Base-by-base conservation (phyloP, 2,329 filamentous ascomycete species). In the Colletotrichum euphorbiae region DNA sequence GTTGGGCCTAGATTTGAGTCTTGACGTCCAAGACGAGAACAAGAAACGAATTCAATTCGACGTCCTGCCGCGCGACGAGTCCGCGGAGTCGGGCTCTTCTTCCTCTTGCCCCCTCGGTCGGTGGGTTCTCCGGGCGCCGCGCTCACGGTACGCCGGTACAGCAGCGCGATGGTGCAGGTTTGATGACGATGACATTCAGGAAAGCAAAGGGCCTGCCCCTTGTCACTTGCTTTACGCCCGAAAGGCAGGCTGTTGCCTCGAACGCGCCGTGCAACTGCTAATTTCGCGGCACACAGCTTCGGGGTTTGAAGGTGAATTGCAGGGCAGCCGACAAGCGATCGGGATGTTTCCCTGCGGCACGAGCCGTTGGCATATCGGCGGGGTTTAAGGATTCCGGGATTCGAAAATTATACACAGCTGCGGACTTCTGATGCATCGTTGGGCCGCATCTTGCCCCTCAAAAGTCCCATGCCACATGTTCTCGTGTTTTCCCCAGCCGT, bases 111-210 rank as follows among this genome's bases (percentile, higher is more conserved):
- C 17, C 12, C 48, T 31, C 9, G 33, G n/a, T 11, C 48, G 21
- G 48, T 24, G 21, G n/a, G 46, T 8, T 12, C 36, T 17, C 33
- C 64, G 58, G 58, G 15, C 33, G 42, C 58, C 64, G 64, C 13
- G 38, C 28, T 36, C 12, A 45, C 19, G 42, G 21, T 33, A 50
- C 55, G 61, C 48, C 33, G 19, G 19, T 21, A 38, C 54, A 54
- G 21, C 55, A 60, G 62, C 62, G 55, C 55, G 38, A 42, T 61
- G 55, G 21, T 56, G 61, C 46, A 69, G 48, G 28, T 38, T 36
- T 43, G 54, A 66, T 69, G 66, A 69, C 66, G 54, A 65, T 59
- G 48, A 55, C 66, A 59, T 69, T 66, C 6, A 19, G 31, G 28
- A 31, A 55, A 59, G 61, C 54, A 31, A 55, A n/a, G 54, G 55